Evolutionary conservation across 2,329 filamentous ascomycete genomes (phyloP).

Genomic region (Fusarium sp.): DNA sequence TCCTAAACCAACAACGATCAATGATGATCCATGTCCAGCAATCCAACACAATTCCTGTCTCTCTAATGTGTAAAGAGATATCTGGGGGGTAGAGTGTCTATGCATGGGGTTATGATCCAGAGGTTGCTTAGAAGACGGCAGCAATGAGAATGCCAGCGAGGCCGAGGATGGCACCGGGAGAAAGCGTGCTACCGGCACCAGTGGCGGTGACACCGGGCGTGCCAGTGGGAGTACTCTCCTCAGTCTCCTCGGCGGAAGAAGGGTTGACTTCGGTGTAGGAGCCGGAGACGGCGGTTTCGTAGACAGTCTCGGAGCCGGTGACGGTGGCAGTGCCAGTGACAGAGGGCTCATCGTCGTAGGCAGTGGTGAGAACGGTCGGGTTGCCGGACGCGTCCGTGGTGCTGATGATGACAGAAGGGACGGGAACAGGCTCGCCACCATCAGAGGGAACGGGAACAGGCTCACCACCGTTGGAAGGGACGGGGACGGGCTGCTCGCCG

Average conservation of each 20-base stretch:
- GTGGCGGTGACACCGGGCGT: constrained; percentile 46
- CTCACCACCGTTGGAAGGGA: constrained; percentile 24
- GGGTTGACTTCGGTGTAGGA: constrained; percentile 27
- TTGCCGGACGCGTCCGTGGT: constrained; percentile 32
- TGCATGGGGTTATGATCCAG: constrained; percentile 18
- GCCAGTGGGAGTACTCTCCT: constrained; percentile 37
- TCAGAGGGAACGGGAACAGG: constrained; percentile 18
- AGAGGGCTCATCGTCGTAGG: constrained; percentile 26
- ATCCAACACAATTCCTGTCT: constrained; percentile 31
- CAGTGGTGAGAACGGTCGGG: constrained; percentile 34
- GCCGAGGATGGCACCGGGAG: constrained; percentile 40
- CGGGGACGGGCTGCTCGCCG: constrained; percentile 14
- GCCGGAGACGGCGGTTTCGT: constrained; percentile 19
- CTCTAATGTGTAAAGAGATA: constrained; percentile 25
- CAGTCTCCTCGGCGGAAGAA: constrained; percentile 31
- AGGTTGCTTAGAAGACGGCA: constrained; percentile 40
- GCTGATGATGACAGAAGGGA: constrained; percentile 32
- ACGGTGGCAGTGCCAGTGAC: constrained; percentile 28
- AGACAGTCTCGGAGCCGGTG: constrained; percentile 28
- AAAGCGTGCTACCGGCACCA: constrained; percentile 43
- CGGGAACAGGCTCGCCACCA: constrained; percentile 14
- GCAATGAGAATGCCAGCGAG: constrained; percentile 42
- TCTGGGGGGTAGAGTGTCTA: constrained; percentile 18
- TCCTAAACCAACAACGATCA: constrained; percentile 26
- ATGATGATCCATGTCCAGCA: constrained; percentile 16